Evolutionary conservation across 768 basidiomycete species (phyloP).

Genomic region (Auriscalpium vulgare): DNA sequence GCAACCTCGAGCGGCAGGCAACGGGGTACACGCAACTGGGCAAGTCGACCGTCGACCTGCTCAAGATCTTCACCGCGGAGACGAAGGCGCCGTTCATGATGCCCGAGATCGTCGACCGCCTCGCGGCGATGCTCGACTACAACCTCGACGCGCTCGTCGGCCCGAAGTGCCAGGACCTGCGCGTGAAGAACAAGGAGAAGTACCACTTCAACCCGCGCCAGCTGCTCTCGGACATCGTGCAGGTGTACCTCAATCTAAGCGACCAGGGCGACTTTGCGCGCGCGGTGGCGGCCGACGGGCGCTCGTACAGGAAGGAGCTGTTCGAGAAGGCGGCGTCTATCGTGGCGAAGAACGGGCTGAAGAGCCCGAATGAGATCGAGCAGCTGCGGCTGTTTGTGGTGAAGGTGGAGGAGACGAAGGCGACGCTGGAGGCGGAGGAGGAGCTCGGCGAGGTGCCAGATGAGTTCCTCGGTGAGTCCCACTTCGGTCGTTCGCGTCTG

Average conservation of each 20-base stretch:
- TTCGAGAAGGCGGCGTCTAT: slow-evolving; percentile 75
- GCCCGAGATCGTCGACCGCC: slow-evolving; percentile 89
- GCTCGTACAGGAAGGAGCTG: slow-evolving; percentile 79
- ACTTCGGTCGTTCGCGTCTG: slow-evolving; percentile 4
- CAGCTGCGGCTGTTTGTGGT: slow-evolving; percentile 60
- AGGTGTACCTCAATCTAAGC: slow-evolving; percentile 86
- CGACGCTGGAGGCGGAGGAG: slow-evolving; percentile 79
- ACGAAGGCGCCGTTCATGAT: slow-evolving; percentile 91
- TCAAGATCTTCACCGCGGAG: slow-evolving; percentile 89
- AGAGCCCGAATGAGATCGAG: slow-evolving; percentile 70
- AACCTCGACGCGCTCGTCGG: slow-evolving; percentile 87
- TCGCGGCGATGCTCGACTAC: slow-evolving; percentile 96
- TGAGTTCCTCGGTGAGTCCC: slow-evolving; percentile 76
- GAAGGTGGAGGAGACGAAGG: slow-evolving; percentile 79
- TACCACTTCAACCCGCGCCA: slow-evolving; percentile 81
- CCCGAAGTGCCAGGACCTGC: slow-evolving; percentile 79
- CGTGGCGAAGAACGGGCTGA: slow-evolving; percentile 53
- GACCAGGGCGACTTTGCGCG: slow-evolving; percentile 70
- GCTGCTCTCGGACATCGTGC: slow-evolving; percentile 78
- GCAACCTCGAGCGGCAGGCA: slow-evolving; percentile 76
- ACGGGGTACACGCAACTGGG: slow-evolving; percentile 84
- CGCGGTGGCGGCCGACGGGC: slow-evolving; percentile 89
- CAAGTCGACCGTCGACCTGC: slow-evolving; percentile 79
- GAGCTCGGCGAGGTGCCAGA: slow-evolving; percentile 92
- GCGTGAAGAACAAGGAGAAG: slow-evolving; percentile 80